These are phyloP conservation scores for Globisporangium spinosum DNA, from an alignment of 352 stramenopile genomes.

Conservation along the genomic window DNA sequence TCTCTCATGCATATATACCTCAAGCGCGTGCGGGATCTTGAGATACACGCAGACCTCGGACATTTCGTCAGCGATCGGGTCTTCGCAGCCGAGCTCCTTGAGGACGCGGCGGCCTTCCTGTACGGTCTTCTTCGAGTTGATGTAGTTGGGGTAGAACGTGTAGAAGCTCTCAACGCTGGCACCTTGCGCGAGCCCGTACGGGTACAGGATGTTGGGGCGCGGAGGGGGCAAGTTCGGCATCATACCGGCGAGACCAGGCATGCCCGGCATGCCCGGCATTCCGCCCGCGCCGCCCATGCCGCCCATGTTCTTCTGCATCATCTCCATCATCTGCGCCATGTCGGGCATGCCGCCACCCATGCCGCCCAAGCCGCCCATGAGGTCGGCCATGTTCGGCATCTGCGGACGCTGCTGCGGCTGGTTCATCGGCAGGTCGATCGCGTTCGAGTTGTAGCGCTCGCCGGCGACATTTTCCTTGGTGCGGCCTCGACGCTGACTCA, in stretches of 20 bases:
- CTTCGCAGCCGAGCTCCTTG: slow-evolving; percentile 62
- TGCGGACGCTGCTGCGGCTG: slow-evolving; percentile 39
- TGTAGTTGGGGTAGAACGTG: slow-evolving; percentile 87
- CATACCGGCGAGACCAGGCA: slow-evolving; percentile 37
- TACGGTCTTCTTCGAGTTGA: slow-evolving; percentile 81
- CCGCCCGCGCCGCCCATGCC: slow-evolving; percentile 24
- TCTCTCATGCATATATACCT: slow-evolving; percentile 22
- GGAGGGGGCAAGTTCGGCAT: slow-evolving; percentile 31
- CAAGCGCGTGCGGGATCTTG: slow-evolving; percentile 75
- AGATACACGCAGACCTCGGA: slow-evolving; percentile 81
- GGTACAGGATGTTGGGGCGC: slow-evolving; percentile 66
- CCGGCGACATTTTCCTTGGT: slow-evolving; percentile 73
- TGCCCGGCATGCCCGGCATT: slow-evolving; percentile 44
- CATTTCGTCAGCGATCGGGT: slow-evolving; percentile 77
- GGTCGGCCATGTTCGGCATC: slow-evolving; percentile 43
- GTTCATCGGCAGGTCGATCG: slow-evolving; percentile 33
- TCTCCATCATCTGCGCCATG: slow-evolving; percentile 46
- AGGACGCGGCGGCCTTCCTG: slow-evolving; percentile 70
- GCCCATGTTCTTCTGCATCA: slow-evolving; percentile 35
- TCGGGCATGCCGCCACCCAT: slow-evolving; percentile 42
- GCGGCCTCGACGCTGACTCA: slow-evolving; percentile 51
- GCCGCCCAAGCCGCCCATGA: slow-evolving; percentile 58
- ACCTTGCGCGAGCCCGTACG: slow-evolving; percentile 56
- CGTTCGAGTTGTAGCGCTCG: slow-evolving; percentile 85
- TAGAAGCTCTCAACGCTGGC: slow-evolving; percentile 52